Conservation (phyloP, 192 early-diverging fungal genomes). For the Phlyctochytrium bullatum region DNA sequence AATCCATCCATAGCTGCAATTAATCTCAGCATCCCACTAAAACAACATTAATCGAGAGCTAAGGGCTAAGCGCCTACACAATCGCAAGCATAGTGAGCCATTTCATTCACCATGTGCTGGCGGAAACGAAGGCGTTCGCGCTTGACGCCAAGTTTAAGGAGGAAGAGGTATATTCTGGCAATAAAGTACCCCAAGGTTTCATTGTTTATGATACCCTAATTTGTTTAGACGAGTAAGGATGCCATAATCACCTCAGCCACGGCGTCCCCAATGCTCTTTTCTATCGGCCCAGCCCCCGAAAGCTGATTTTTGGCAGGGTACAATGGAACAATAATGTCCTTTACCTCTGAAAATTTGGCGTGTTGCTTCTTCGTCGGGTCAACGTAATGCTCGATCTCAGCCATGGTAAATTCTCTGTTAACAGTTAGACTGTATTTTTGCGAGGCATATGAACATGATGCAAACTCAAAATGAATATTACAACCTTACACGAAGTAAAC, state of each 20-base stretch:
- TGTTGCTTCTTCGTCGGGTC: slow-evolving; percentile 93
- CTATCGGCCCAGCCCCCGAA: slow-evolving; percentile 67
- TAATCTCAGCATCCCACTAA: slow-evolving; percentile 96
- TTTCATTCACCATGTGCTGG: slow-evolving; percentile 99
- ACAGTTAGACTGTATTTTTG: slow-evolving; percentile 7
- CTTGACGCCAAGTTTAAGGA: slow-evolving; percentile 88
- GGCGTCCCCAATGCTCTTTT: slow-evolving; percentile 88
- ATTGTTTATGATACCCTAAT: slow-evolving; percentile 83
- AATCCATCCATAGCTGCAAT: slow-evolving; percentile 95
- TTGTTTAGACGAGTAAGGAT: slow-evolving; percentile 1
- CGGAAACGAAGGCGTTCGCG: slow-evolving; percentile 85
- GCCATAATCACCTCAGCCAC: slow-evolving; percentile 60
- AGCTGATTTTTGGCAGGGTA: slow-evolving; percentile 77
- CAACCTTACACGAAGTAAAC: slow-evolving; percentile 90
- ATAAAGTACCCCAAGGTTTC: slow-evolving; percentile 98
- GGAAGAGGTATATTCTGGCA: slow-evolving; percentile 89
- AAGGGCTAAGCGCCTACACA: slow-evolving; percentile 26
- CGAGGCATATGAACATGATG: slow-evolving; percentile 19
- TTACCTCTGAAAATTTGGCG: slow-evolving; percentile 83
- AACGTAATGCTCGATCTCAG: slow-evolving; percentile 99
- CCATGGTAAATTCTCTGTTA: slow-evolving; percentile 93
- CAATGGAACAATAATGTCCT: slow-evolving; percentile 71
- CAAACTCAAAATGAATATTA: too few species aligned
- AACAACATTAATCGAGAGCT: slow-evolving; percentile 50
- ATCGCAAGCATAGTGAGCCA: slow-evolving; percentile 98